Base-by-base conservation (phyloP, 1,284 basidiomycete species). In the Bondarzewia mesenterica region DNA sequence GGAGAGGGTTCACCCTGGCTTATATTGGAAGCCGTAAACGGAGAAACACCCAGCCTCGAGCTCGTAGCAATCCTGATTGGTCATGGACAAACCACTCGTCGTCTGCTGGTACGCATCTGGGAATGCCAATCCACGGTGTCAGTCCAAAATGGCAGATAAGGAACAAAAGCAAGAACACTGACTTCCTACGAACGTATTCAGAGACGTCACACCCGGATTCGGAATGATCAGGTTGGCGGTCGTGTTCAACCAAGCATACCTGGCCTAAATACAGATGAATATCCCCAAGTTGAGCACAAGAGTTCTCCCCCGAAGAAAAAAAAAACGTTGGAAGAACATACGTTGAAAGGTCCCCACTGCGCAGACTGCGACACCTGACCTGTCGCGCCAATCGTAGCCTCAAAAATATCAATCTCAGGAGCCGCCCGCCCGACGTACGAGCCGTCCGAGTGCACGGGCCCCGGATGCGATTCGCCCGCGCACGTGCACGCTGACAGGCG, bases 351-450 rank as follows among this genome's bases (percentile, higher is more conserved):
- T 41, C 74, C 78, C 79, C 76, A 85, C 62, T 84, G 82, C 2
- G 75, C 71, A 3, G 76, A 79, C 56, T 80, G 73, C 7, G 80
- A 83, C 2, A 80, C 79, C 60, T 79, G 73, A 7, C 73, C 77
- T 15, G n/a, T n/a, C 16, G 14, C 25, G 14, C 25, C 39, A 52
- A 73, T 69, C 63, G 78, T 75, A 27, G 85, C 86, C 65, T 89
- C 87, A 54, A 89, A 77, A 41, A 89, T 67, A 62, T 89, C 85
- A 52, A 89, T 88, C 60, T 89, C 86, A 0, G 87, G 87, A 2
- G 87, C 83, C 1, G 78, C 70, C 32, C 88, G 70, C 3, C 88
- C 89, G 2, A 85, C 79, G 57, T 75, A 89, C 2, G 78, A 72
- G 35, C 86, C 66, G 32, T 67, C 60, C 4, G 57, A 41, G 21